These are phyloP conservation scores for Eremochloa ophiuroides DNA, from an alignment of 176 grass and related monocot species.

Conservation along the genomic window DNA sequence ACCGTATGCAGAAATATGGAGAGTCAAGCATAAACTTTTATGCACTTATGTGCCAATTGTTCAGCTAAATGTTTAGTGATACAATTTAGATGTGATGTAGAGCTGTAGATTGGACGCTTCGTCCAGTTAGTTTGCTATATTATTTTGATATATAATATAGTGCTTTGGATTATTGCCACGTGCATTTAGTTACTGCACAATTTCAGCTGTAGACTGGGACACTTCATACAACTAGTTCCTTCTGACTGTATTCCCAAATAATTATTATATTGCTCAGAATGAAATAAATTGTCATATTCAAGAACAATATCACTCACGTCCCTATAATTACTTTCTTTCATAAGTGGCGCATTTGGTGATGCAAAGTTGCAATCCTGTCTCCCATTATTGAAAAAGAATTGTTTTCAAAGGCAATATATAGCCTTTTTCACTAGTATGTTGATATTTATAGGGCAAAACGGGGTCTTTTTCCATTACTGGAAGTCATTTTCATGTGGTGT, in stretches of 20 bases:
- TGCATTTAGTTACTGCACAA: background rate
- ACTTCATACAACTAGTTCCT: background rate
- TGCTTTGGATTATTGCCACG: background rate
- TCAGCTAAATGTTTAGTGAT: background rate
- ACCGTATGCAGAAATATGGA: background rate
- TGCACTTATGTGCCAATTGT: background rate
- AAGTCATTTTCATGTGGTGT: conserved; percentile 29
- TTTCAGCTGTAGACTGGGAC: background rate
- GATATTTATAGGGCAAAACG: conserved; percentile 20
- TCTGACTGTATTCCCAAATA: background rate
- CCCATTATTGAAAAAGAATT: conserved; percentile 11
- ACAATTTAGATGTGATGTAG: background rate
- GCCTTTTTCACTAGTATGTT: conserved; percentile 1
- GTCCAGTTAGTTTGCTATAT: background rate
- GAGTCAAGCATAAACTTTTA: background rate
- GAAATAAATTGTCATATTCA: conserved; percentile 3
- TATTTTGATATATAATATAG: background rate
- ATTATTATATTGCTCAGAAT: background rate
- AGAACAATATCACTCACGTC: conserved; percentile 9
- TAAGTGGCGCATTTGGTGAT: conserved; percentile 19
- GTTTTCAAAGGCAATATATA: background rate
- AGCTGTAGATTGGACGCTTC: background rate
- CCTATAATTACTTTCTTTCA: conserved; percentile 7
- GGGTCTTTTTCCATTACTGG: too few relatives aligned
- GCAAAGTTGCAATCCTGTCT: conserved; percentile 22